Percentiles rank a stretch among this genome's conserved stretches.
These are phyloP conservation scores for Eucalyptus pauciflora DNA, from an alignment of 345 rosid genomes.

Conservation along the genomic window DNA sequence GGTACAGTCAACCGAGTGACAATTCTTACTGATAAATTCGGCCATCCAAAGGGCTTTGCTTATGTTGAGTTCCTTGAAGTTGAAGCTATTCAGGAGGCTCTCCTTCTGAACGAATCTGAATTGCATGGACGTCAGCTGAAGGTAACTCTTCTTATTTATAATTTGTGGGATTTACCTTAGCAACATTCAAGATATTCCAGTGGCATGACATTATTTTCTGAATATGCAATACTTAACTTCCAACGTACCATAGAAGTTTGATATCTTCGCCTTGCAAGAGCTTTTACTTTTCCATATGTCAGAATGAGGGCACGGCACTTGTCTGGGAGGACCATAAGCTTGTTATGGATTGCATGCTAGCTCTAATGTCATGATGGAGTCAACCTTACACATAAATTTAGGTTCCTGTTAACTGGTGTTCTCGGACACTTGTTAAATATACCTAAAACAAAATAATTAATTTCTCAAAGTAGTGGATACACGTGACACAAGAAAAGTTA, in stretches of 20 bases:
- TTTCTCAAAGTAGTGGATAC: background rate
- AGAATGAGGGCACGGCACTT: background rate
- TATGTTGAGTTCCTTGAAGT: slow-evolving; percentile 85
- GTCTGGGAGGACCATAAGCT: background rate
- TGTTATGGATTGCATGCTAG: background rate
- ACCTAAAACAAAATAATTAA: background rate
- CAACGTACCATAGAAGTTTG: background rate
- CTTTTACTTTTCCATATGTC: background rate
- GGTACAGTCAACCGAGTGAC: slow-evolving; percentile 95
- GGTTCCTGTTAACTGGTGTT: background rate
- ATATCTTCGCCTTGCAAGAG: background rate
- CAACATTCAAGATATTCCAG: background rate
- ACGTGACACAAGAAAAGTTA: background rate
- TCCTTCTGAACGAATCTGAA: slow-evolving; percentile 76
- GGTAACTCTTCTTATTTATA: slow-evolving; percentile 13
- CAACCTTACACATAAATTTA: background rate
- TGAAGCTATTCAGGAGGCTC: slow-evolving; percentile 86
- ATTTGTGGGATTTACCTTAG: background rate
- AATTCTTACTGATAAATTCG: slow-evolving; percentile 83
- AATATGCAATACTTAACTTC: background rate
- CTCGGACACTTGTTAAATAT: background rate
- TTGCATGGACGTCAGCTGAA: slow-evolving; percentile 93
- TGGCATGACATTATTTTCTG: background rate
- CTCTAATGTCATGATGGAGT: background rate
- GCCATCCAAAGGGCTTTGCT: slow-evolving; percentile 97